A percentile compares a stretch with the other conserved stretches of the same genome.
Evolutionary conservation across 129 eudicot species (phyloP).

Genomic region (Oenanthe sinensis): DNA sequence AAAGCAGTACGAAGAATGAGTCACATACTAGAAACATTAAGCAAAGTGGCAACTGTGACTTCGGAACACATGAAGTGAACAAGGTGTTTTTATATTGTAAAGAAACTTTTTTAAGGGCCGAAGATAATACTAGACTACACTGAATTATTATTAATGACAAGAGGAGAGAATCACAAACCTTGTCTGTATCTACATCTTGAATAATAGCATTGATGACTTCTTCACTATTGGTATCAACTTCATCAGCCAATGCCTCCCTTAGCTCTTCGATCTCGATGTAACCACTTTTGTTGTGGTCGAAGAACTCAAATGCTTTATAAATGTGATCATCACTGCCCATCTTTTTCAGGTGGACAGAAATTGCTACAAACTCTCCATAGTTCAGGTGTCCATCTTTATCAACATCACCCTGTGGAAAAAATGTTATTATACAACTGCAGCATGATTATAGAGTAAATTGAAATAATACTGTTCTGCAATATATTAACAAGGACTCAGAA

Average conservation of each 20-base stretch:
- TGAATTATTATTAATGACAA: neutral
- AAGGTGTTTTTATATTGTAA: neutral
- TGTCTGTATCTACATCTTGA: conserved; percentile 46
- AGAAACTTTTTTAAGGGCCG: neutral
- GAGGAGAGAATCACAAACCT: conserved; percentile 24
- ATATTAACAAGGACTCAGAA: neutral
- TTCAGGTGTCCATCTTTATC: conserved; percentile 35
- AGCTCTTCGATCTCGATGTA: conserved; percentile 62
- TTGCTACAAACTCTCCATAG: conserved; percentile 34
- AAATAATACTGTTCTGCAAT: neutral
- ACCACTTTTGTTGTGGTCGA: conserved; percentile 42
- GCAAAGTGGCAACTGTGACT: neutral
- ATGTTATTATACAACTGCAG: neutral
- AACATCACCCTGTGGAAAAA: conserved; percentile 30
- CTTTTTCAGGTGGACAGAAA: conserved; percentile 31
- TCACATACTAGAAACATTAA: neutral
- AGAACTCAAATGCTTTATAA: conserved; percentile 50
- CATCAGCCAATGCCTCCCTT: conserved; percentile 43
- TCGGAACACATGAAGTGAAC: neutral
- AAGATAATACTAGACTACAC: neutral
- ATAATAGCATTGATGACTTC: conserved; percentile 47
- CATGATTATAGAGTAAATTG: neutral
- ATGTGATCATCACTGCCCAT: conserved; percentile 51
- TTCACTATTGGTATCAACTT: conserved; percentile 36
- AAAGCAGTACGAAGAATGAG: neutral